Base-by-base conservation (phyloP, 176 grass and related monocot genomes). In the Rhynchospora tenuis region DNA sequence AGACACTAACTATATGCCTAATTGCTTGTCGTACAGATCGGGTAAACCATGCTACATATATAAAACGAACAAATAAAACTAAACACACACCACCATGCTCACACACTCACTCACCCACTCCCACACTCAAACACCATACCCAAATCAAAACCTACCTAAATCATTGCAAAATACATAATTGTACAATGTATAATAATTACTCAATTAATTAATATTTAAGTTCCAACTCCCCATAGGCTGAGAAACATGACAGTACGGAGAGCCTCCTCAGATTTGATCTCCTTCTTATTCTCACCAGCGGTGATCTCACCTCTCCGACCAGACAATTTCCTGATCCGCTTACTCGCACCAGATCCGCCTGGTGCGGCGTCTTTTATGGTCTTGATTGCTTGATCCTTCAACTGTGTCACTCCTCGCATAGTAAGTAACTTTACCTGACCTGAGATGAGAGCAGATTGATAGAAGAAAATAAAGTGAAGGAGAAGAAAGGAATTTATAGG, bases 191-290 rank as follows among this genome's bases (percentile, higher is more conserved):
- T 80, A 45, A 45, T 11, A 58, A 61, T 46, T 61, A 38, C 2
- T 78, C 31, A 9, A 62, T 80, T 22, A 81, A 10, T 9, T 60
- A 38, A 38, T 19, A 24, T 62, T 74, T 15, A 74, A 12, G 71
- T 74, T 74, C 46, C 44, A 16, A 74, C 24, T 27, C 78, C 78
- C 78, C 78, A 81, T 1, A 81, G 38, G 33, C 78, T 64, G 10
- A 81, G 31, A 81, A 33, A 81, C 78, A 81, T 81, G 33, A 81
- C 42, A 7, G 27, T 81, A 44, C 82, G 82, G 16, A 73, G 33
- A 6, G 47, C 26, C 13, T 72, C 82, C 24, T 83, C 50, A 24
- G 46, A 15, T 68, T 63, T 31, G 46, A 56, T 68, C 80, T 50
- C 23, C 12, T 84, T 67, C n/a, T 83, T 45, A 28, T 7, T 43